Evolutionary conservation across 164 flowering plant species (phyloP).

Genomic region (Aristolochia californica): DNA sequence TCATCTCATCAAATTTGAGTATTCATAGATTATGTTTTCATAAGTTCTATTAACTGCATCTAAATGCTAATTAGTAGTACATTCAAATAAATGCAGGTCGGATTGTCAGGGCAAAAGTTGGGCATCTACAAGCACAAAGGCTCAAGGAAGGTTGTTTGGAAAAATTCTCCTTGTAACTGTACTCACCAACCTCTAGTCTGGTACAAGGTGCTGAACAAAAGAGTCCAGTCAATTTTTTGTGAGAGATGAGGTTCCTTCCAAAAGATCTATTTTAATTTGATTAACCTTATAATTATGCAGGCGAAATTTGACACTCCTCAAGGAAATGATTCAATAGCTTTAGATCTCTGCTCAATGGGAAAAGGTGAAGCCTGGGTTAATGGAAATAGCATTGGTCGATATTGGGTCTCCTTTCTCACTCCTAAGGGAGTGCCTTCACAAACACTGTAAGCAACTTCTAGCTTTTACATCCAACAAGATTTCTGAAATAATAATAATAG

Average conservation of each 20-base stretch:
- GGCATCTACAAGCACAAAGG: conserved; percentile 19
- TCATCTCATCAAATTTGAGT: not conserved
- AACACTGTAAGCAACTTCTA: conserved; percentile 25
- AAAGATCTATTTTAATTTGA: not conserved
- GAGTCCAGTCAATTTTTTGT: not conserved
- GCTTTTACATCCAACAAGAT: not conserved
- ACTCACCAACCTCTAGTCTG: conserved; percentile 31
- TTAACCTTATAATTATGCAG: conserved; percentile 16
- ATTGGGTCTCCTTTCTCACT: conserved; percentile 52
- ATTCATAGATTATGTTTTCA: not conserved
- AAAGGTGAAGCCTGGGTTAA: conserved; percentile 82
- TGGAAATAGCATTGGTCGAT: conserved; percentile 66
- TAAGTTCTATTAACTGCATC: not conserved
- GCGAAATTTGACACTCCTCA: conserved; percentile 42
- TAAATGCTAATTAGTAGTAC: not conserved
- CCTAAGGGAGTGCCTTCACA: conserved; percentile 37
- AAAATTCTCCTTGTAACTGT: conserved; percentile 1
- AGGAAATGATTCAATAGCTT: conserved; percentile 39
- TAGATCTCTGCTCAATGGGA: conserved; percentile 53
- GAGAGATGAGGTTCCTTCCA: too few relatives aligned
- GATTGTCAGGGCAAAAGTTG: conserved; percentile 31
- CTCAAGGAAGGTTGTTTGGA: conserved; percentile 23
- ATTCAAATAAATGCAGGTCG: conserved; percentile 25
- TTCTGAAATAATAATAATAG: not conserved
- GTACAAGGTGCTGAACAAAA: conserved; percentile 30